Evolutionary conservation across 73 alveolate species (phyloP), one percentile per base, ranked within the genome.

Genomic region (Paramecium biaurelia): DNA sequence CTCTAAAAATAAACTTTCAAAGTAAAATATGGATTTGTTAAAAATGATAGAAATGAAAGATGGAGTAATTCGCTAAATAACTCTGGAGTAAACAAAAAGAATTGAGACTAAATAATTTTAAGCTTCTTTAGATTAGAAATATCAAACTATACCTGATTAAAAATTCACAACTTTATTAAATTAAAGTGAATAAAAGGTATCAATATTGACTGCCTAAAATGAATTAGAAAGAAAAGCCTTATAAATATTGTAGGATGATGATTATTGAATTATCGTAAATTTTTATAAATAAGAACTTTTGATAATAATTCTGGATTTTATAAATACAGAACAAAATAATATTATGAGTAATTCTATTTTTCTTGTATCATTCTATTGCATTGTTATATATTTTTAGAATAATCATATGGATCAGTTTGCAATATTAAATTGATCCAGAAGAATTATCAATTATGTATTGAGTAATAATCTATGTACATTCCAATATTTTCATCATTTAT

Each of bases 381-480:
- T 59, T 28, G 10, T 56, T 4, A 3, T 38, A 57, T 34, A 88
- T n/a, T 63, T 56, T 88, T 88, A 47, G 49, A 28, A 15, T 49
- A 59, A 70, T 76, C 85, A 63, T 42, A 88, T 43, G 85, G 76
- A 12, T 76, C 86, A 30, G 57, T 49, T 43, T 82, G 30, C 93
- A 88, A 42, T 88, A 43, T 42, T 63, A 9, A 42, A 82, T 76
- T 68, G 68, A 70, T 15, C 93, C 86, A 63, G 90, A 88, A 43
- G 63, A 70, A 9, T 70, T 35, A 3, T 85, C 15, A 43, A 24
- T 45, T 43, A 41, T 24, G 90, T 82, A 88, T 76, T 68, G 4
- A 89, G 93, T 89, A 88, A 86, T 15, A 86, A 67, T 7, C 93
- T 89, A 41, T 86, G 93, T 26, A 86, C 49, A 86, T 86, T 86